Conservation (phyloP, 2,329 filamentous ascomycete species). For the Calonectria henricotiae region DNA sequence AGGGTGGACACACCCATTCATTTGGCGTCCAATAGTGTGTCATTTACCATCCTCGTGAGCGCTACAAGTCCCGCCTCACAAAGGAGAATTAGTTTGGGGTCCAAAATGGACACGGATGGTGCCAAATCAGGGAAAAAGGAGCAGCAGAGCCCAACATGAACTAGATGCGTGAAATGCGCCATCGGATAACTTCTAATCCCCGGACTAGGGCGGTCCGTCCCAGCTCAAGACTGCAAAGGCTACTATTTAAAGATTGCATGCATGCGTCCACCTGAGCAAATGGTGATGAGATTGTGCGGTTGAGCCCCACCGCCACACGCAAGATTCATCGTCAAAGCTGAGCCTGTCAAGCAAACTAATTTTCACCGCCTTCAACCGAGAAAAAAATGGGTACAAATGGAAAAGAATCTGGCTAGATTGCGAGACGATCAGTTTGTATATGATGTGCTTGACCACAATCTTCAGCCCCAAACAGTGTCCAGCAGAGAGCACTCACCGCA, state of each 20-base stretch:
- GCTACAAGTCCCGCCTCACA: not conserved
- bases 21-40: not conserved
- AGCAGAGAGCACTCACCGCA: not conserved
- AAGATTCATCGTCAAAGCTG: not conserved
- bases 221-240: not conserved
- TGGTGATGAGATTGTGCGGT: not conserved
- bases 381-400: not conserved
- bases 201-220: not conserved
- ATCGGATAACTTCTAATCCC: not conserved
- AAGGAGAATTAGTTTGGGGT: not conserved
- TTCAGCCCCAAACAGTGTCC: not conserved
- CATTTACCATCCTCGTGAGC: not conserved
- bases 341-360: not conserved
- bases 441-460: not conserved
- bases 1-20: not conserved
- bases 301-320: not conserved
- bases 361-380: constrained; percentile 1
- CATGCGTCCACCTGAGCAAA: not conserved
- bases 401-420: too few relatives aligned
- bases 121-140: not conserved
- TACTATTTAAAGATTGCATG: constrained; percentile 3
- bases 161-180: not conserved
- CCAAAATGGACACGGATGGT: constrained; percentile 1
- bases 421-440: not conserved
- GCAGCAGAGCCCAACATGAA: not conserved